phyloP scores from a whole-genome alignment of 169 alveolate species.

The Ichthyophthirius multifiliis region DNA sequence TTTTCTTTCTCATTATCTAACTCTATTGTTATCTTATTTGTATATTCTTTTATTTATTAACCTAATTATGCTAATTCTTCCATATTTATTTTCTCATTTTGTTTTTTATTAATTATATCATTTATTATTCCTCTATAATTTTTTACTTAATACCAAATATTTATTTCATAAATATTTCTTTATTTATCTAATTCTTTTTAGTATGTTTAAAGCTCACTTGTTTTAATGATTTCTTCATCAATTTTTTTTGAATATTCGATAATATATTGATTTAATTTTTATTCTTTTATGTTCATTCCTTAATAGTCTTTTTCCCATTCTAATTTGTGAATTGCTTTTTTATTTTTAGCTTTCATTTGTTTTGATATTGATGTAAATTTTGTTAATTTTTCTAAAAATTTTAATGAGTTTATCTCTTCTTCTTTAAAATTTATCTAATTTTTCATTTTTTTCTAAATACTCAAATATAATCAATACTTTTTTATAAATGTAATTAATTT shows the following conservation, averaged over 20 bases:
- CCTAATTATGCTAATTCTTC: neutral
- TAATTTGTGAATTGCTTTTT: neutral
- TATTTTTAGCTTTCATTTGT: neutral
- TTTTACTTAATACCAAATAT: neutral
- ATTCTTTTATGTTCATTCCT: neutral
- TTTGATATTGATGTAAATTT: neutral
- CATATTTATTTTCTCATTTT: neutral
- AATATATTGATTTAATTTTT: neutral
- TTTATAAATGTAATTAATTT: too few relatives aligned
- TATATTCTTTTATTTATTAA: neutral
- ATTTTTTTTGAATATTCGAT: neutral
- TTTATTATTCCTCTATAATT: neutral
- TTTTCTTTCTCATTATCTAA: too few relatives aligned
- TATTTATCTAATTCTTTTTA: neutral
- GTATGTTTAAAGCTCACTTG: neutral
- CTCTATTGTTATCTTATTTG: too few relatives aligned
- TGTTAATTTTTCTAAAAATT: slow-evolving; percentile 1
- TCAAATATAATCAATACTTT: too few relatives aligned
- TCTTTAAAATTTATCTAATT: too few relatives aligned
- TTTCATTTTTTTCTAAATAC: too few relatives aligned
- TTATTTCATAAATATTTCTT: neutral
- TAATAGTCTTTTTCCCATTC: neutral
- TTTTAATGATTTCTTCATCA: neutral
- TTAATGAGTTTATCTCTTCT: neutral
- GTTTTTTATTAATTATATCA: neutral